phyloP scores from a whole-genome alignment of 345 rosid species.

The Eucalyptus coolabah region DNA sequence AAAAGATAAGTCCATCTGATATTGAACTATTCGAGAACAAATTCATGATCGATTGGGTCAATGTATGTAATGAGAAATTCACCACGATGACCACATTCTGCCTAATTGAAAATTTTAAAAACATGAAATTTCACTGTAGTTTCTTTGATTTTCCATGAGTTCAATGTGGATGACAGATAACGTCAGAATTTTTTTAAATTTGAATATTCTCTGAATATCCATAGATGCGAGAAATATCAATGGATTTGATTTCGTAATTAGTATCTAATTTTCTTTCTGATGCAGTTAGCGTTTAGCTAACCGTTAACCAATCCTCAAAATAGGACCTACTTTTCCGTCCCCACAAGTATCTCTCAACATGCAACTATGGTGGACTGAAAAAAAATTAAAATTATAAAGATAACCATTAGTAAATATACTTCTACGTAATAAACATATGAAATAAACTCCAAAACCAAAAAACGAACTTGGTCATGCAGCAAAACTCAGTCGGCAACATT shows the following conservation, averaged over 20 bases:
- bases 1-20: no score
- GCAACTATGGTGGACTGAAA: neutral
- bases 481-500: neutral
- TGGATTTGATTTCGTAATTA: neutral
- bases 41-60: no score
- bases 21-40: no score
- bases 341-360: neutral
- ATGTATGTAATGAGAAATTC: neutral
- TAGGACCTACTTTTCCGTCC: neutral
- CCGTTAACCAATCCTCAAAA: neutral
- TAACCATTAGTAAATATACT: neutral
- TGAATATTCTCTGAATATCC: neutral
- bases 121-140: neutral
- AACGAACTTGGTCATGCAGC: neutral
- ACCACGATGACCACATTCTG: neutral
- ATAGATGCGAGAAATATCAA: neutral
- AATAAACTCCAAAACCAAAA: neutral
- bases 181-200: neutral
- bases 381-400: neutral
- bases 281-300: neutral
- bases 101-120: neutral
- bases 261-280: neutral
- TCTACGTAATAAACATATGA: neutral
- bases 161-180: neutral
- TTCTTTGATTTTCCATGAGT: neutral